Conservation (phyloP, 2,329 filamentous ascomycete genomes). For the Xylariaceae sp. region DNA sequence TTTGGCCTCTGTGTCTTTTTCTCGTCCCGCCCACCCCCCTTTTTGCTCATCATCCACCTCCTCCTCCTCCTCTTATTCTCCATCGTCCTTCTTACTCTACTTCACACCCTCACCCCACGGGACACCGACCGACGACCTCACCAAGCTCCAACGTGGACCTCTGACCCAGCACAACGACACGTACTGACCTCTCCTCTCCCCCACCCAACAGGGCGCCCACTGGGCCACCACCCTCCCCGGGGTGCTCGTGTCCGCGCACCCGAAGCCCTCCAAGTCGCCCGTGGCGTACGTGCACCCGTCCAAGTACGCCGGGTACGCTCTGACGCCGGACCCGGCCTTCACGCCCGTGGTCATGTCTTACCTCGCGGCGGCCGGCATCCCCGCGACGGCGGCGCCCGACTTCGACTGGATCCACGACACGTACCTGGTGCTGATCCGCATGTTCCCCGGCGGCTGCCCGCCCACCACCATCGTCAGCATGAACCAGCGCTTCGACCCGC, state of each 20-base stretch:
- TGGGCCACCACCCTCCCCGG: constrained; percentile 52
- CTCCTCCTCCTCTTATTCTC: too few relatives aligned
- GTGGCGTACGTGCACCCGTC: constrained; percentile 59
- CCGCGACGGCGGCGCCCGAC: constrained; percentile 40
- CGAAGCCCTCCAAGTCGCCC: constrained; percentile 51
- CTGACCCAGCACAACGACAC: too few relatives aligned
- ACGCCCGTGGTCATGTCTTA: constrained; percentile 41
- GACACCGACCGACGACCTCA: too few relatives aligned
- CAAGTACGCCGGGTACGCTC: constrained; percentile 56
- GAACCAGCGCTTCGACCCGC: constrained; percentile 32
- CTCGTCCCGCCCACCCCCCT: too few relatives aligned
- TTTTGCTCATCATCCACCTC: too few relatives aligned
- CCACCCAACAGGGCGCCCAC: constrained; percentile 50
- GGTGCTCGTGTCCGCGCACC: constrained; percentile 55
- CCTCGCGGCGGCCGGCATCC: constrained; percentile 44
- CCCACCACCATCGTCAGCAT: constrained; percentile 50
- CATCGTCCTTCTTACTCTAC: too few relatives aligned
- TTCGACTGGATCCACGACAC: constrained; percentile 71
- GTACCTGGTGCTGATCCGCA: constrained; percentile 59
- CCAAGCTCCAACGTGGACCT: too few relatives aligned
- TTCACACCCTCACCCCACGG: too few relatives aligned
- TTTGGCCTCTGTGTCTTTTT: too few relatives aligned
- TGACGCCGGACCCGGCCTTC: constrained; percentile 50
- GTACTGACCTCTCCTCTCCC: too few relatives aligned
- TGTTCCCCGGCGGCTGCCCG: constrained; percentile 59